Conservation (phyloP, 306 rosid genomes). For the Cicer judaicum region DNA sequence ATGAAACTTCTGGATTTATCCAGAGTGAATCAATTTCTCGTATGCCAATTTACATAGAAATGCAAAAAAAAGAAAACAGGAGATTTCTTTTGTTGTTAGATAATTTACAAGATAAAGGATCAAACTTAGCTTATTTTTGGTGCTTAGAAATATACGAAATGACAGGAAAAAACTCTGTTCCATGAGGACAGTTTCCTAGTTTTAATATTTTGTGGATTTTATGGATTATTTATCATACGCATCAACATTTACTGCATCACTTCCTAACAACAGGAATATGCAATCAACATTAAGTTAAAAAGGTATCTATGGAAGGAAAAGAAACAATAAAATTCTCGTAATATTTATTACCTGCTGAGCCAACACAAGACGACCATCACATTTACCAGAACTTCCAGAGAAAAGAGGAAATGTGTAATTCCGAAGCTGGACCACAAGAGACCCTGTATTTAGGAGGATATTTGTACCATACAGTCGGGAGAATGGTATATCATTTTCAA, state of each 20-base stretch:
- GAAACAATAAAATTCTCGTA: slow-evolving; percentile 26
- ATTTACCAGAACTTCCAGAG: slow-evolving; percentile 80
- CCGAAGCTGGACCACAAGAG: slow-evolving; percentile 80
- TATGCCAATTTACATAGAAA: slow-evolving; percentile 27
- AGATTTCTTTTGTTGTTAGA: neutral
- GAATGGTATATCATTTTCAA: slow-evolving; percentile 83
- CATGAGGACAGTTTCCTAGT: neutral
- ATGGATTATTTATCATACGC: neutral
- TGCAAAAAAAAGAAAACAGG: neutral
- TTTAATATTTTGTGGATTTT: neutral
- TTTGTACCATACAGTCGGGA: slow-evolving; percentile 87
- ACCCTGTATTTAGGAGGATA: slow-evolving; percentile 68
- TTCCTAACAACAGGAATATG: slow-evolving; percentile 32
- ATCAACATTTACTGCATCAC: slow-evolving; percentile 10
- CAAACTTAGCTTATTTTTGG: slow-evolving; percentile 16
- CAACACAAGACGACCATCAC: slow-evolving; percentile 85
- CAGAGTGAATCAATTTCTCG: slow-evolving; percentile 24
- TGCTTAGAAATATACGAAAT: neutral
- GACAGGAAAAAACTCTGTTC: slow-evolving; percentile 4
- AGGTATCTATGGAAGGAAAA: slow-evolving; percentile 30
- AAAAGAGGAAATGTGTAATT: slow-evolving; percentile 83
- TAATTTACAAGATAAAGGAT: neutral
- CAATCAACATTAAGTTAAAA: slow-evolving; percentile 31
- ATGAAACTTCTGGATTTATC: slow-evolving; percentile 22
- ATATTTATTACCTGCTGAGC: slow-evolving; percentile 87